Evolutionary conservation across 2,329 filamentous ascomycete species (phyloP), one percentile per base, ranked within the genome.

Genomic region (Hansfordia pulvinata): DNA sequence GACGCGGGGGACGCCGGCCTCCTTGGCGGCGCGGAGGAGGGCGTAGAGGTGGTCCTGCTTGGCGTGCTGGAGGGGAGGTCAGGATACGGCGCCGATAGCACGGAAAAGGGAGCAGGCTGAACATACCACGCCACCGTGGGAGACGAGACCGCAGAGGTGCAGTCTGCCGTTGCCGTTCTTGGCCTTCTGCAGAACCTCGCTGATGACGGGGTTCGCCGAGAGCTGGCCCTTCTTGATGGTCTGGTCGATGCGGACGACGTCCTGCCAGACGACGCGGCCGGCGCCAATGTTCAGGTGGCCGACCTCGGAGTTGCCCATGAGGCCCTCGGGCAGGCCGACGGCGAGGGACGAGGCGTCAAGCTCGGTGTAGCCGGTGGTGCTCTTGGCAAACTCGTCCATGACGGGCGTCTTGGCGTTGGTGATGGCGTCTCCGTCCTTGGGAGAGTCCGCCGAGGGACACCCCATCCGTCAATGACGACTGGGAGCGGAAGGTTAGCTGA

Each of bases 391-490:
- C 34, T 72, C 74, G 56, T 94, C 88, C 90, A 98, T 98, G 52
- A 79, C 73, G 24, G 90, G 90, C 31, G 90, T 96, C 39, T 93
- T 69, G 42, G 88, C 90, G 37, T 82, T 82, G 43, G 86, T 76
- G 53, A 98, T 96, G 49, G 90, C 90, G 63, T 98, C 88, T 56
- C 90, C 88, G 56, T 93, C 56, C 47, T 82, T 80, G 45, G 80
- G 81, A 30, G 85, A 92, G 32, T 76, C 61, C 40, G 78, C 76
- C 37, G 74, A 74, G 44, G 86, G 46, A 96, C 73, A 50, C 90
- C 90, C 90, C 90, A 98, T 49, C 90, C 90, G 62, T 98, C 90
- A 66, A 98, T 98, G 60, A 96, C 90, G 70, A 98, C 80, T 85
- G 48, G 50, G 52, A 54, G 39, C 58, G 58, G 40, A 64, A 48